Percentiles rank a stretch among this genome's conserved stretches.
Conservation (phyloP, 2,329 filamentous ascomycete species). For the Xylaria hypoxylon region DNA sequence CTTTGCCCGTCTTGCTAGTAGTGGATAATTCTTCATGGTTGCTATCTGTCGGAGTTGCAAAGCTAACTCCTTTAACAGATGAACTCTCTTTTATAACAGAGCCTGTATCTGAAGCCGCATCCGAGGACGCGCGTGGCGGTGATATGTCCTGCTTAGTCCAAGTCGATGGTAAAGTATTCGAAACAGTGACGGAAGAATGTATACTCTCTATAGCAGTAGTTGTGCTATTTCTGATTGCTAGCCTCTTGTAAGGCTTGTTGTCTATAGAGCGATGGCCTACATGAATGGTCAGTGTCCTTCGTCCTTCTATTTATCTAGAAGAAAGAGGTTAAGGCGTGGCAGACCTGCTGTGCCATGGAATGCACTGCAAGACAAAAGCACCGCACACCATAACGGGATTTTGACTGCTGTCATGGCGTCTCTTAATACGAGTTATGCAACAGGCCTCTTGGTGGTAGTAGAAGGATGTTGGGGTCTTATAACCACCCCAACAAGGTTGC, state of each 20-base stretch:
- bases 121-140: not conserved
- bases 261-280: conserved; percentile 19
- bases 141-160: conserved; percentile 9
- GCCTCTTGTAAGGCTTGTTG: conserved; percentile 22
- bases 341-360: conserved; percentile 23
- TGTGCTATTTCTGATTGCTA: conserved; percentile 25
- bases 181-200: conserved; percentile 3
- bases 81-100: not conserved
- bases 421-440: conserved; percentile 7
- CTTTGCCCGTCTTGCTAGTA: too few relatives aligned
- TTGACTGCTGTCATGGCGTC: conserved; percentile 31
- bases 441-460: conserved; percentile 20
- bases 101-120: conserved; percentile 4
- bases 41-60: conserved; percentile 2
- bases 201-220: conserved; percentile 10
- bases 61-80: not conserved
- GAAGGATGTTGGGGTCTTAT: conserved; percentile 27
- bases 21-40: conserved; percentile 1
- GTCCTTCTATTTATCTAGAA: conserved; percentile 14
- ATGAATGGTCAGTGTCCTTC: conserved; percentile 27
- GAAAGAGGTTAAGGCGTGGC: conserved; percentile 19
- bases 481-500: conserved; percentile 31
- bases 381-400: conserved; percentile 31
- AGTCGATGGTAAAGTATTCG: not conserved
- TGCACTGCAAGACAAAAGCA: conserved; percentile 30